These are phyloP conservation scores for Alternaria sp. DNA, from an alignment of 2,329 filamentous ascomycete species.

Conservation along the genomic window DNA sequence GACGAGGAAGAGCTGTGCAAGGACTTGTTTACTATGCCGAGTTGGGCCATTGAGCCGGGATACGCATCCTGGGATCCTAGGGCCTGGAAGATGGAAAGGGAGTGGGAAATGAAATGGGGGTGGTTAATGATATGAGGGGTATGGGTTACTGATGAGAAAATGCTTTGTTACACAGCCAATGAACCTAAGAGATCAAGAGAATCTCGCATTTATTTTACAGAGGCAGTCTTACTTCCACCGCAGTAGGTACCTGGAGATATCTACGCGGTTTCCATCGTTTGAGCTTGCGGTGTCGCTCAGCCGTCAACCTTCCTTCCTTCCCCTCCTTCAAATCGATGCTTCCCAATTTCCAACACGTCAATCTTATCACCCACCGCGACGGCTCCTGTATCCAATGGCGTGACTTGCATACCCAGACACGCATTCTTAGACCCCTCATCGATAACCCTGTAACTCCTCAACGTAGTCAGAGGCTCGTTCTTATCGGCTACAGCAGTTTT, in stretches of 20 bases:
- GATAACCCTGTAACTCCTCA: constrained; percentile 65
- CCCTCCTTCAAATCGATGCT: constrained; percentile 38
- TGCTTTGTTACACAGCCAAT: not conserved
- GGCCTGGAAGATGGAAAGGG: constrained; percentile 44
- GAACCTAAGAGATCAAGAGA: not conserved
- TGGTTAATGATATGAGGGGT: constrained; percentile 19
- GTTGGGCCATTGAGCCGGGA: constrained; percentile 41
- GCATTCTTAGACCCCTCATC: constrained; percentile 66
- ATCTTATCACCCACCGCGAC: constrained; percentile 43
- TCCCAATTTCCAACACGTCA: constrained; percentile 40
- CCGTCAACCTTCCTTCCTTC: constrained; percentile 14
- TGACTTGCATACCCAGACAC: constrained; percentile 71
- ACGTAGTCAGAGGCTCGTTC: constrained; percentile 63
- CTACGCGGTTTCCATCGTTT: not conserved
- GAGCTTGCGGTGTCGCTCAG: not conserved
- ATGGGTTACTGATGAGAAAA: not conserved
- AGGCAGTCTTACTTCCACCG: not conserved
- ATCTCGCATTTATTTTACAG: not conserved
- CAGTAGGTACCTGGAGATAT: not conserved
- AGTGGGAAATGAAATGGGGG: constrained; percentile 48
- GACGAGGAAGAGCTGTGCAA: constrained; percentile 48
- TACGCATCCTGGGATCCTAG: constrained; percentile 40
- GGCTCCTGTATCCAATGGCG: constrained; percentile 53
- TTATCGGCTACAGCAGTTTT: constrained; percentile 62
- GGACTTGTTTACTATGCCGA: constrained; percentile 43